phyloP scores from a whole-genome alignment of 1,139 yeast genomes.

The Debaryomyces sp. region DNA sequence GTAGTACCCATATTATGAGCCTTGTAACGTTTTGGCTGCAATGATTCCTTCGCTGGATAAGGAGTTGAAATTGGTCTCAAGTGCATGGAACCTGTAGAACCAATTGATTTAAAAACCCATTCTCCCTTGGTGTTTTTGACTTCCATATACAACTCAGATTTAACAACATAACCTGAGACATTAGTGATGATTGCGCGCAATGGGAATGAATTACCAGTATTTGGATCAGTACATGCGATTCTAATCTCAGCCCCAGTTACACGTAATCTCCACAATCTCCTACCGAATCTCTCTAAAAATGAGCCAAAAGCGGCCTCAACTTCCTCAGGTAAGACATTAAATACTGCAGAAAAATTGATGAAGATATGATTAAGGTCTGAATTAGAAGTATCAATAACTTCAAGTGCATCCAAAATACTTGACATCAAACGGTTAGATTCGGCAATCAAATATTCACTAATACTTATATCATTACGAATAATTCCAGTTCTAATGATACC shows the following conservation, averaged over 20 bases:
- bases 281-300: slow-evolving; percentile 95
- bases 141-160: slow-evolving; percentile 92
- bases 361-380: slow-evolving; percentile 96
- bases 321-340: slow-evolving; percentile 91
- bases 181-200: slow-evolving; percentile 94
- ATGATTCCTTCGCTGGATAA: slow-evolving; percentile 95
- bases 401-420: slow-evolving; percentile 92
- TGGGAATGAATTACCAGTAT: slow-evolving; percentile 88
- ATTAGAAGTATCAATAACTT: slow-evolving; percentile 90
- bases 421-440: slow-evolving; percentile 96
- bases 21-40: slow-evolving; percentile 97
- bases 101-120: slow-evolving; percentile 95
- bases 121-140: slow-evolving; percentile 89
- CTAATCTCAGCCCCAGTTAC: slow-evolving; percentile 97
- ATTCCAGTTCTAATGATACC: slow-evolving; percentile 97
- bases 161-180: slow-evolving; percentile 96
- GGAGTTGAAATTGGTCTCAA: slow-evolving; percentile 94
- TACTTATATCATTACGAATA: slow-evolving; percentile 87
- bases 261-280: slow-evolving; percentile 94
- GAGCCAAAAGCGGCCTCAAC: slow-evolving; percentile 98
- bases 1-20: slow-evolving; percentile 99
- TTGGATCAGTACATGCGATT: slow-evolving; percentile 89
- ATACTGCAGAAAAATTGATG: slow-evolving; percentile 93
- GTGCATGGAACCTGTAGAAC: slow-evolving; percentile 96
- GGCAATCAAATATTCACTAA: slow-evolving; percentile 90